Base-by-base conservation (phyloP, 2,329 filamentous ascomycete species). In the Xylaria sp. region DNA sequence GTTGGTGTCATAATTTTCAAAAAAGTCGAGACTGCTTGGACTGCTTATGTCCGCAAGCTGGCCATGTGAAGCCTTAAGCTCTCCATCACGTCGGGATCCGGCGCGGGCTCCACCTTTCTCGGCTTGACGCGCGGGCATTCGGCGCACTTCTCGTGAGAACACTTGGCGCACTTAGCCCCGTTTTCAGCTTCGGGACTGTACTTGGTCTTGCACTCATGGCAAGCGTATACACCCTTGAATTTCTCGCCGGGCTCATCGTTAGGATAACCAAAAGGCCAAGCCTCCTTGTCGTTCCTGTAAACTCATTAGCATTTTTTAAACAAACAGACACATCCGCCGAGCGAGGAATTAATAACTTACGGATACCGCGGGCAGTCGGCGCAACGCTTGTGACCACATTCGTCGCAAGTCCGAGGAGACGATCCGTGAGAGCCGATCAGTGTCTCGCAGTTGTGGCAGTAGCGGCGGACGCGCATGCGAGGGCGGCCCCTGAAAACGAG, bases 321-420 rank as follows among this genome's bases (percentile, higher is more conserved):
- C 13, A 58, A 57, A n/a, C 3, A 50, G 37, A 42, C 2, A 42
- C 2, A 13, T 42, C 2, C 13, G 42, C 56, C 3, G 16, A 9
- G 7, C 7, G 4, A 30, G 35, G 16, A 9, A 13, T 59, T 23
- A 47, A 44, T 10, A 56, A 85, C 88, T 73, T 83, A 91, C 81
- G 91, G 91, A 69, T 91, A 86, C 67, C 91, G 81, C 34, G 90
- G 90, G 72, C 91, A 95, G 70, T 88, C 88, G 46, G 85, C 90
- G 77, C 91, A 96, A 57, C 90, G 86, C 55, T 80, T 73, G 73
- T 96, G 92, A 34, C 79, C 76, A 73, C 92, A 96, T 46, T 78
- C 79, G 6, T 78, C 74, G 72, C 92, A 96, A 0, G 70, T 83
- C 76, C 70, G 66, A 1, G 65, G 50, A 55, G 70, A 61, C 61